These are phyloP conservation scores for Aurinia saxatilis DNA, from an alignment of 345 rosid species.

Conservation along the genomic window DNA sequence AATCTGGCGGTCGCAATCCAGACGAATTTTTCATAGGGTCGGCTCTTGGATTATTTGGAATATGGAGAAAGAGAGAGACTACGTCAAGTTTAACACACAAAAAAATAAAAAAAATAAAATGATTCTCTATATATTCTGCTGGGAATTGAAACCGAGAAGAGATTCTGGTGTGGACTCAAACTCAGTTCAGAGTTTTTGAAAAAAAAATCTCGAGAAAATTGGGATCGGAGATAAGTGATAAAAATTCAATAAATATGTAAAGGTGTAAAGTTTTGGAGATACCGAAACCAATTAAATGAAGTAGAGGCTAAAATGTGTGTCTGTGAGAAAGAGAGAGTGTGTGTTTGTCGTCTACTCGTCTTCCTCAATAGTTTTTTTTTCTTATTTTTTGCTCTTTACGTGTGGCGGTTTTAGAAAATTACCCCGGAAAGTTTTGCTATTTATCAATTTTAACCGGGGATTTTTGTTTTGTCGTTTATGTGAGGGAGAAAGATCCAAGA, in stretches of 20 bases:
- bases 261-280: neutral
- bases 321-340: neutral
- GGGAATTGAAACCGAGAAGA: slow-evolving; percentile 21
- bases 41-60: no score
- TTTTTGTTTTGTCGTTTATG: neutral
- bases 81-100: no score
- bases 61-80: no score
- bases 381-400: no score
- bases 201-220: no score
- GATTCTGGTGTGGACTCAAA: slow-evolving; percentile 10
- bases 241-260: neutral
- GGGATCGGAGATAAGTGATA: slow-evolving; percentile 14
- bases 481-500: slow-evolving; percentile 17
- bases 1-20: slow-evolving; percentile 9
- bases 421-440: neutral
- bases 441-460: neutral
- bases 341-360: slow-evolving; percentile 14
- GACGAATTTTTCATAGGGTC: neutral
- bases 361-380: no score
- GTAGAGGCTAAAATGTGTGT: neutral
- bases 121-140: neutral
- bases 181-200: neutral
- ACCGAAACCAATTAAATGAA: slow-evolving; percentile 13
- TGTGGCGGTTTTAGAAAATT: neutral
- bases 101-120: neutral